Evolutionary conservation across 2,329 filamentous ascomycete species (phyloP).

Genomic region (Venturiaceae sp.): DNA sequence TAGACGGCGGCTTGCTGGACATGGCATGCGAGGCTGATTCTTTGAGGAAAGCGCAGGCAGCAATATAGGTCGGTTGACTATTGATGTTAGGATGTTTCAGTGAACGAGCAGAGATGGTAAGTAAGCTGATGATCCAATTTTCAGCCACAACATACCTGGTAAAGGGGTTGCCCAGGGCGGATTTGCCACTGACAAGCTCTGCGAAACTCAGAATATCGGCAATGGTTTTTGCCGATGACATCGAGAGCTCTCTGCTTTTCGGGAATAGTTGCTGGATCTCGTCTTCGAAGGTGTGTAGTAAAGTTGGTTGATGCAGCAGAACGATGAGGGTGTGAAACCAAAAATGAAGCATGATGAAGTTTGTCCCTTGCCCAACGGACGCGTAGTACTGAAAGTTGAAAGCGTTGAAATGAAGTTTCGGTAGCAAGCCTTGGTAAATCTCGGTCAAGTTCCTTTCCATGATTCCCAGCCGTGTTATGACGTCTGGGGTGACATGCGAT

Average conservation of each 20-base stretch:
- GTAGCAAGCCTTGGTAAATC: constrained; percentile 65
- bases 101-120: background rate
- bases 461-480: constrained; percentile 58
- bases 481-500: constrained; percentile 65
- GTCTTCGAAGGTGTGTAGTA: constrained; percentile 67
- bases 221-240: constrained; percentile 87
- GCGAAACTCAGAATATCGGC: constrained; percentile 82
- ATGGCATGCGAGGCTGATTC: constrained; percentile 63
- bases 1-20: constrained; percentile 54
- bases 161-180: constrained; percentile 80
- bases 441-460: constrained; percentile 74
- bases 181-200: constrained; percentile 75
- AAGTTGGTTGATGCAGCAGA: constrained; percentile 71
- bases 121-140: background rate
- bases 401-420: constrained; percentile 71
- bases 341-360: constrained; percentile 77
- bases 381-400: constrained; percentile 81
- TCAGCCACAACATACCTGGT: constrained; percentile 35
- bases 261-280: constrained; percentile 62
- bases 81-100: background rate
- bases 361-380: constrained; percentile 70
- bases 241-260: constrained; percentile 71
- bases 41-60: constrained; percentile 79
- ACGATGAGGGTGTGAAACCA: constrained; percentile 87
- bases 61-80: constrained; percentile 85